Evolutionary conservation across 2,329 filamentous ascomycete genomes (phyloP).

Genomic region (Penicillium oxalicum): DNA sequence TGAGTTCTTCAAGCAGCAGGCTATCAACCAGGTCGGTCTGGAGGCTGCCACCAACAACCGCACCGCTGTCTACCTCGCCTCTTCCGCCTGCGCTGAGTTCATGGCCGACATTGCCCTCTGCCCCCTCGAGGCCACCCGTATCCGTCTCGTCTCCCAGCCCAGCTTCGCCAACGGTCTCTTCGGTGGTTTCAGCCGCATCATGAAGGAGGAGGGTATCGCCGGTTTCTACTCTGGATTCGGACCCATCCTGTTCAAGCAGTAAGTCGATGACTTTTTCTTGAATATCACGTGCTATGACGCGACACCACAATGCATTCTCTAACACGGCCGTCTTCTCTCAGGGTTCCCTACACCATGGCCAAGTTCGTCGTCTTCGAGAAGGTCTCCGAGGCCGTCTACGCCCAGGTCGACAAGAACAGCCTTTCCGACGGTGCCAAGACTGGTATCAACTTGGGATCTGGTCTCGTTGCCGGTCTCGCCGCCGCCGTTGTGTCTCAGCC

Average conservation of each 20-base stretch:
- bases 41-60: conserved; percentile 73
- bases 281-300: not conserved
- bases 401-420: conserved; percentile 62
- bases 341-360: conserved; percentile 88
- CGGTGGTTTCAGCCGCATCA: conserved; percentile 75
- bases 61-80: conserved; percentile 72
- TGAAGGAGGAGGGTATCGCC: conserved; percentile 72
- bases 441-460: conserved; percentile 74
- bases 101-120: conserved; percentile 65
- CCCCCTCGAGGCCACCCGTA: conserved; percentile 88
- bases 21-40: conserved; percentile 71
- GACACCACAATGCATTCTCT: not conserved
- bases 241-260: conserved; percentile 79
- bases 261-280: conserved; percentile 30
- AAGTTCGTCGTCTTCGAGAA: conserved; percentile 95
- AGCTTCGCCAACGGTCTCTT: conserved; percentile 76
- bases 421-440: conserved; percentile 67
- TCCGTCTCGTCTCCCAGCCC: conserved; percentile 84
- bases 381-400: conserved; percentile 69
- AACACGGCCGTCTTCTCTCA: conserved; percentile 26
- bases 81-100: conserved; percentile 57
- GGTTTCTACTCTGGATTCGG: conserved; percentile 91
- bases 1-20: conserved; percentile 93
- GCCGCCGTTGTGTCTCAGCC: conserved; percentile 83
- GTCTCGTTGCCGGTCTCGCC: conserved; percentile 80